Percentiles rank a stretch among this genome's conserved stretches.
Evolutionary conservation across 768 basidiomycete species (phyloP).

Genomic region (Chalciporus chontae): DNA sequence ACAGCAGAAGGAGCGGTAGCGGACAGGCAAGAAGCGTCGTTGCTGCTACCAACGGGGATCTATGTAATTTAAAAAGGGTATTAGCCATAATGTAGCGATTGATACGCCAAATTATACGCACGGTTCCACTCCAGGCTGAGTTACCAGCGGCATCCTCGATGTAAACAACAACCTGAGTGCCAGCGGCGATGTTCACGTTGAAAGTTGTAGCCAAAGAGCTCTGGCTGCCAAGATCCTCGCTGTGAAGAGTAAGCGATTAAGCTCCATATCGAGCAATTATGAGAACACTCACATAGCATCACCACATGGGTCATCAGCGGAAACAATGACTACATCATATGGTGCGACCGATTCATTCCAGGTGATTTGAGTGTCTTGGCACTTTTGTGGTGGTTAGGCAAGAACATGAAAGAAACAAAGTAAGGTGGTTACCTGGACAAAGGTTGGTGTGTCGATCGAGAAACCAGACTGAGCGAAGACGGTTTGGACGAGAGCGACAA

Average conservation of each 20-base stretch:
- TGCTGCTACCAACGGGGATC: conserved; percentile 36
- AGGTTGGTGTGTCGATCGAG: conserved; percentile 45
- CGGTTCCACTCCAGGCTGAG: conserved; percentile 66
- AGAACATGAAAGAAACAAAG: background rate
- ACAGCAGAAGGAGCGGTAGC: conserved; percentile 8
- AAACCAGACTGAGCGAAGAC: conserved; percentile 49
- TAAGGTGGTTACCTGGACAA: conserved; percentile 46
- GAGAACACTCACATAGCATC: conserved; percentile 47
- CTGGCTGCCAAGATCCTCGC: conserved; percentile 59
- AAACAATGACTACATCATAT: conserved; percentile 58
- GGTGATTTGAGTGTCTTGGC: conserved; percentile 43
- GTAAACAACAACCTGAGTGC: conserved; percentile 48
- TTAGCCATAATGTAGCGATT: background rate
- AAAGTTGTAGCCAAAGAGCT: conserved; percentile 40
- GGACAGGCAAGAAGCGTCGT: conserved; percentile 37
- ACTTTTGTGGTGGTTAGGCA: conserved; percentile 38
- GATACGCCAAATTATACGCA: conserved; percentile 31
- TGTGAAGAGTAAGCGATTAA: conserved; percentile 23
- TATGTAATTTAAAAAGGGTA: conserved; percentile 9
- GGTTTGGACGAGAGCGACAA: conserved; percentile 50
- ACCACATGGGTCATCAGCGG: conserved; percentile 54
- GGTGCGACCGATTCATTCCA: conserved; percentile 48
- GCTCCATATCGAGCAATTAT: background rate
- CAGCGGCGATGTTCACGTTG: conserved; percentile 41
- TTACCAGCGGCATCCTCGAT: conserved; percentile 49